These are phyloP conservation scores for Astragalus glycyphyllos DNA, from an alignment of 306 rosid genomes.

Conservation along the genomic window DNA sequence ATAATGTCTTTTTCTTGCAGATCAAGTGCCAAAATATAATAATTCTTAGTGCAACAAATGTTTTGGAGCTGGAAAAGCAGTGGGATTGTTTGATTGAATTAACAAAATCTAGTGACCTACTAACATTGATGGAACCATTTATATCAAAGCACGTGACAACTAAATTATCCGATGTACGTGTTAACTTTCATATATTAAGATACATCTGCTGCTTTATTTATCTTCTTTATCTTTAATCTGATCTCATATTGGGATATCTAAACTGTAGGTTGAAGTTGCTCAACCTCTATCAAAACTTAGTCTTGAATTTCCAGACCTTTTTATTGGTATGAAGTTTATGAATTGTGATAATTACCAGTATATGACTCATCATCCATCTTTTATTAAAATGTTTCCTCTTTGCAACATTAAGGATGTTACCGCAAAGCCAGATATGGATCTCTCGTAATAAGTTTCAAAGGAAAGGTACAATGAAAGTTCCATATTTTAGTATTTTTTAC, in stretches of 20 bases:
- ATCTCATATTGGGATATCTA: conserved; percentile 28
- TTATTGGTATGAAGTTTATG: conserved; percentile 65
- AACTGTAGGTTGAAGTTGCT: conserved; percentile 81
- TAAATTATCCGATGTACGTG: conserved; percentile 70
- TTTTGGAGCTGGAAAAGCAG: conserved; percentile 70
- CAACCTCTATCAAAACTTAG: conserved; percentile 76
- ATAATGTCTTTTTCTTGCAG: conserved; percentile 55
- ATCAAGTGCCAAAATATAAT: conserved; percentile 87
- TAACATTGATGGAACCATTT: conserved; percentile 67
- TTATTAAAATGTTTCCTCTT: conserved; percentile 24
- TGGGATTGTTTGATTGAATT: conserved; percentile 90
- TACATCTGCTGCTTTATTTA: conserved; percentile 18
- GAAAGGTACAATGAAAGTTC: conserved; percentile 64
- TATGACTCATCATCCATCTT: conserved; percentile 25
- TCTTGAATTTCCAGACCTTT: conserved; percentile 87
- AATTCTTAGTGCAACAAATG: conserved; percentile 71
- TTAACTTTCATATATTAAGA: conserved; percentile 33
- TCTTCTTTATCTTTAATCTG: conserved; percentile 11
- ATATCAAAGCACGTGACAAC: conserved; percentile 63
- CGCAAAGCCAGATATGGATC: conserved; percentile 70
- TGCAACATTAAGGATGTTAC: conserved; percentile 69
- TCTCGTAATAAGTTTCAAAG: conserved; percentile 60
- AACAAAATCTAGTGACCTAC: conserved; percentile 58
- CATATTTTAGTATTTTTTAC: conserved; percentile 3
- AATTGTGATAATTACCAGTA: conserved; percentile 28